Percentiles rank a stretch among this genome's conserved stretches.
These are phyloP conservation scores for Telfairia occidentalis DNA, from an alignment of 331 rosid species.

Conservation along the genomic window DNA sequence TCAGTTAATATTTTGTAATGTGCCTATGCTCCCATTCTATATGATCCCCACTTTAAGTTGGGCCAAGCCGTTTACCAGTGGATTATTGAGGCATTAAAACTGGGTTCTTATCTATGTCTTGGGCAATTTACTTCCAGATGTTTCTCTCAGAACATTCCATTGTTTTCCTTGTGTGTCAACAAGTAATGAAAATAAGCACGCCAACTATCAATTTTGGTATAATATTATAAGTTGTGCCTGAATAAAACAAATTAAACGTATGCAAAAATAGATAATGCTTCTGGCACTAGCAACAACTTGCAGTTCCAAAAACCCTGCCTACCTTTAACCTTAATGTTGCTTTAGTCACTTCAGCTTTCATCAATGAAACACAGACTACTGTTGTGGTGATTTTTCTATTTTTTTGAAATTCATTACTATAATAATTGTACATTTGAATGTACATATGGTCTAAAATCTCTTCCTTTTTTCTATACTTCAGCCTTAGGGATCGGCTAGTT, in stretches of 20 bases:
- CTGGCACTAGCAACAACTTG: neutral
- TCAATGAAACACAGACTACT: neutral
- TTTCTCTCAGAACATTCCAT: neutral
- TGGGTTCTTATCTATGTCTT: neutral
- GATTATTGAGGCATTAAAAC: neutral
- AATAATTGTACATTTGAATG: neutral
- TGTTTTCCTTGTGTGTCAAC: neutral
- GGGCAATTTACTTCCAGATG: neutral
- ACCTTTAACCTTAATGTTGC: neutral
- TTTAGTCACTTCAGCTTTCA: neutral
- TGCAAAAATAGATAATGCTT: neutral
- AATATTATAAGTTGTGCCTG: neutral
- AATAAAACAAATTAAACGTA: neutral
- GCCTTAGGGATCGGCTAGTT: slow-evolving; percentile 94
- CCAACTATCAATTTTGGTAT: neutral
- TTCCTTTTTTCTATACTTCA: slow-evolving; percentile 19
- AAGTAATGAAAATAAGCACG: neutral
- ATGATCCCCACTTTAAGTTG: neutral
- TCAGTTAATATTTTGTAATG: neutral
- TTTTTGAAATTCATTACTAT: neutral
- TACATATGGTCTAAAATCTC: neutral
- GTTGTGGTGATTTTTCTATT: neutral
- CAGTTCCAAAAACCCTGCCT: neutral
- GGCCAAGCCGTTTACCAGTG: neutral
- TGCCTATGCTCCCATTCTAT: neutral